Percentiles rank a stretch among this genome's conserved stretches.
These are phyloP conservation scores for Peronospora farinosa DNA, from an alignment of 352 stramenopile genomes.

Conservation along the genomic window DNA sequence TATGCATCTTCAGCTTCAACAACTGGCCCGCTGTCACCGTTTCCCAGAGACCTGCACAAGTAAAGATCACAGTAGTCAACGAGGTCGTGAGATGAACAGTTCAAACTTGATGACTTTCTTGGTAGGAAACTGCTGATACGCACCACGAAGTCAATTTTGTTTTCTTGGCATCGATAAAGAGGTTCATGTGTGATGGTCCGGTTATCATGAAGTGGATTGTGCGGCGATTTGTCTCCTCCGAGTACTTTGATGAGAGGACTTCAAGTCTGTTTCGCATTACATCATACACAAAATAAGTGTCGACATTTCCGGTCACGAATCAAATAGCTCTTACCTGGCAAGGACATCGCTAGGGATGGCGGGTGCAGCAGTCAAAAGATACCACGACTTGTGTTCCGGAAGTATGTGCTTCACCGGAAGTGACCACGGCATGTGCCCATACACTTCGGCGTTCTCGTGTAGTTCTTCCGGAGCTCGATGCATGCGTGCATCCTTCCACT, in stretches of 20 bases:
- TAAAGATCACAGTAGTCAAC: constrained; percentile 5
- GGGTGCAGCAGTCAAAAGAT: constrained; percentile 37
- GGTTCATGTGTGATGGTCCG: constrained; percentile 57
- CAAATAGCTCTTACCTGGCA: constrained; percentile 26
- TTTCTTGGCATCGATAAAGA: constrained; percentile 72
- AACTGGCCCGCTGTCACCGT: constrained; percentile 49
- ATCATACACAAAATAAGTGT: constrained; percentile 3
- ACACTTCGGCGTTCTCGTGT: constrained; percentile 50
- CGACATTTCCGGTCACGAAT: neutral
- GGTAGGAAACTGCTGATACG: constrained; percentile 1
- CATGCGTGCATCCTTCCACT: constrained; percentile 39
- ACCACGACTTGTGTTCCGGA: constrained; percentile 67
- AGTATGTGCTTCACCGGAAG: constrained; percentile 59
- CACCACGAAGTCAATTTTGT: constrained; percentile 66
- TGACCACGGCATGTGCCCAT: constrained; percentile 63
- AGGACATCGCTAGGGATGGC: constrained; percentile 17
- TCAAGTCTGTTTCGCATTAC: constrained; percentile 29
- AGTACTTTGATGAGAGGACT: constrained; percentile 58
- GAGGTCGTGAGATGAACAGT: neutral
- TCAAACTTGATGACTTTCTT: neutral
- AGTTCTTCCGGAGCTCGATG: constrained; percentile 34
- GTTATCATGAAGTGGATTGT: constrained; percentile 63
- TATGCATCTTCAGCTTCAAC: constrained; percentile 59
- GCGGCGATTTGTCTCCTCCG: constrained; percentile 40
- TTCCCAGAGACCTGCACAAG: constrained; percentile 53